These are phyloP conservation scores for Trametes villosa DNA, from an alignment of 768 basidiomycete genomes.

Conservation along the genomic window DNA sequence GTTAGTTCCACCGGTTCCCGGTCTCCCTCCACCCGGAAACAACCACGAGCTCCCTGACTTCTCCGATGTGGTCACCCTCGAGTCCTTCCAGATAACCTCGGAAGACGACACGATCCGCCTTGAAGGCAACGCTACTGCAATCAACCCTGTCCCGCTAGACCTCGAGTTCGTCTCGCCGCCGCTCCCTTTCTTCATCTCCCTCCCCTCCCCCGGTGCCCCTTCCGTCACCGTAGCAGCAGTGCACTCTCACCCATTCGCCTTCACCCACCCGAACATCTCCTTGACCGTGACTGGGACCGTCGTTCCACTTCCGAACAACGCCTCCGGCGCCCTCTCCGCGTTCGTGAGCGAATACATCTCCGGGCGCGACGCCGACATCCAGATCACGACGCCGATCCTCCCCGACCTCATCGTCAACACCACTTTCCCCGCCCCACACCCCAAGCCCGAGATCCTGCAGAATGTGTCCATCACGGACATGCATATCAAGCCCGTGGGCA, in stretches of 20 bases:
- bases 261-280: slow-evolving; percentile 72
- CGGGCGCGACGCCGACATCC: slow-evolving; percentile 56
- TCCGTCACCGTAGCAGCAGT: slow-evolving; percentile 57
- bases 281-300: slow-evolving; percentile 59
- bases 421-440: slow-evolving; percentile 67
- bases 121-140: slow-evolving; percentile 55
- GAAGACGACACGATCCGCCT: slow-evolving; percentile 34
- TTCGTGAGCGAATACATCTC: slow-evolving; percentile 72
- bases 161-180: slow-evolving; percentile 57
- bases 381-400: slow-evolving; percentile 59
- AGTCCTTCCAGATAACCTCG: slow-evolving; percentile 55
- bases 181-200: slow-evolving; percentile 64
- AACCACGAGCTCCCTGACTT: slow-evolving; percentile 56
- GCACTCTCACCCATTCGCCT: slow-evolving; percentile 55
- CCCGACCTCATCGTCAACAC: slow-evolving; percentile 50
- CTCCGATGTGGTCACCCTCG: slow-evolving; percentile 61
- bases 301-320: slow-evolving; percentile 47
- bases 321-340: slow-evolving; percentile 49
- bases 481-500: slow-evolving; percentile 60
- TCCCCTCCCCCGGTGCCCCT: slow-evolving; percentile 39
- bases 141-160: slow-evolving; percentile 58
- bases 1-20: slow-evolving; percentile 67
- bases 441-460: slow-evolving; percentile 66
- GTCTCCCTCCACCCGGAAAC: slow-evolving; percentile 62
- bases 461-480: slow-evolving; percentile 78